Evolutionary conservation across 1,284 basidiomycete species (phyloP), one percentile per base, ranked within the genome.

Genomic region (Ganoderma meredithae): DNA sequence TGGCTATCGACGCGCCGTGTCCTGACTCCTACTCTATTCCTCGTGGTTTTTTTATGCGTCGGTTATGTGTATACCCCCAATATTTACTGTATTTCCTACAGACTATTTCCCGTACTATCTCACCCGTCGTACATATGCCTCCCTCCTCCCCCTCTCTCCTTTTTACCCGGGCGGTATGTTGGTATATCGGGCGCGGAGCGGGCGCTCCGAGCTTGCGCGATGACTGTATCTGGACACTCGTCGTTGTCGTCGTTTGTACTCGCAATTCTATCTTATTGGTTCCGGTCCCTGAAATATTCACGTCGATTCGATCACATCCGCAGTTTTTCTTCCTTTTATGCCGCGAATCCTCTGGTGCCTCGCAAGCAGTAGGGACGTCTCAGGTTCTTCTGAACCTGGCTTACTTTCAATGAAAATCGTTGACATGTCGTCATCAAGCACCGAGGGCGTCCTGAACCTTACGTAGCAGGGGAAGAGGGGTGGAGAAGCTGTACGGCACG

Each of bases 51-150:
- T 64, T 43, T 49, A 65, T 64, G 64, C 69, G 70, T 71, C 62
- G 64, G 55, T 66, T 62, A 64, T 67, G 70, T 69, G 72, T 74
- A 75, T 66, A 66, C 68, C 75, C 74, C 68, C 36, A 47, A 69
- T 71, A 63, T 67, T 64, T 60, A 49, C 71, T 71, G 75, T 76
- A 76, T 76, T 72, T 60, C 52, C 25, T 73, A 73, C 72, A 76
- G 60, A 68, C 69, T 70, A 69, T 63, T 47, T 47, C 25, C 59
- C 63, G 55, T 56, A 56, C 15, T 10, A 36, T 12, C 43, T 22
- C 60, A 12, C 19, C 41, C 43, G 43, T 19, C 36, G 9, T 36
- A 36, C 27, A 56, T 56, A 25, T 56, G 31, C 55, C 25, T 55
- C 53, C 25, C 36, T 36, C 36, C 36, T 36, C 36, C 36, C 36